These are phyloP conservation scores for Lophiotrema nucula DNA, from an alignment of 495 filamentous ascomycete species.

Conservation along the genomic window DNA sequence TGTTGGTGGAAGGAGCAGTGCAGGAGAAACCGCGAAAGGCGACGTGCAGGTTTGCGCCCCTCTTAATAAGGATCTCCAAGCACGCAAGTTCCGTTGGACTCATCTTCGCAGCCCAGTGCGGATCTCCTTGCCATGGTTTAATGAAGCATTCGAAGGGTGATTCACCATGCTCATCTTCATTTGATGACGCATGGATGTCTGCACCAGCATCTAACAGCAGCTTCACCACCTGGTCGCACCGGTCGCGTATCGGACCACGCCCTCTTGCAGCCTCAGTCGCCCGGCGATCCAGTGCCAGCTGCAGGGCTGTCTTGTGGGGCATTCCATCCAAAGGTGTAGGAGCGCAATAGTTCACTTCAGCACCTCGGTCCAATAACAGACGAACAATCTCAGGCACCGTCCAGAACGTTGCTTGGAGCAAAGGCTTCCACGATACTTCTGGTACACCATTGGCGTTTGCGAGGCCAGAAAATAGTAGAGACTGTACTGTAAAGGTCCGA, in stretches of 20 bases:
- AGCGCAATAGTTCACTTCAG: constrained; percentile 13
- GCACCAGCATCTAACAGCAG: constrained; percentile 35
- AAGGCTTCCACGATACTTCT: constrained; percentile 13
- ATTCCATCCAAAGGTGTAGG: not conserved
- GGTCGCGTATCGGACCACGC: constrained; percentile 1
- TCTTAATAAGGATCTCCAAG: constrained; percentile 20
- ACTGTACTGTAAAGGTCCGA: constrained; percentile 11
- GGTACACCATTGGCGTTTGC: constrained; percentile 13
- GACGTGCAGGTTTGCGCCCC: constrained; percentile 14
- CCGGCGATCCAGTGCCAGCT: constrained; percentile 22
- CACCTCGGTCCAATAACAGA: constrained; percentile 24
- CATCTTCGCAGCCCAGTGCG: constrained; percentile 13
- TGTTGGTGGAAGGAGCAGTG: not conserved
- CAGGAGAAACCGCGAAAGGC: constrained; percentile 16
- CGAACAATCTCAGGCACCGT: constrained; percentile 22
- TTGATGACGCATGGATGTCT: constrained; percentile 8
- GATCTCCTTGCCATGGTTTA: constrained; percentile 20
- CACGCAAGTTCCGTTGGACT: constrained; percentile 9
- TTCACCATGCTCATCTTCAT: constrained; percentile 2
- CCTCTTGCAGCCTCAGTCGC: constrained; percentile 1
- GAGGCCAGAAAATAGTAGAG: constrained; percentile 12
- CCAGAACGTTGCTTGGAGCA: constrained; percentile 29
- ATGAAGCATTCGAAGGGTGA: constrained; percentile 27
- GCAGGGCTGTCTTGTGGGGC: constrained; percentile 18
- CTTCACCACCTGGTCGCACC: constrained; percentile 19